These are phyloP conservation scores for Schizochytrium sp. DNA, from an alignment of 108 stramenopile genomes.

Conservation along the genomic window DNA sequence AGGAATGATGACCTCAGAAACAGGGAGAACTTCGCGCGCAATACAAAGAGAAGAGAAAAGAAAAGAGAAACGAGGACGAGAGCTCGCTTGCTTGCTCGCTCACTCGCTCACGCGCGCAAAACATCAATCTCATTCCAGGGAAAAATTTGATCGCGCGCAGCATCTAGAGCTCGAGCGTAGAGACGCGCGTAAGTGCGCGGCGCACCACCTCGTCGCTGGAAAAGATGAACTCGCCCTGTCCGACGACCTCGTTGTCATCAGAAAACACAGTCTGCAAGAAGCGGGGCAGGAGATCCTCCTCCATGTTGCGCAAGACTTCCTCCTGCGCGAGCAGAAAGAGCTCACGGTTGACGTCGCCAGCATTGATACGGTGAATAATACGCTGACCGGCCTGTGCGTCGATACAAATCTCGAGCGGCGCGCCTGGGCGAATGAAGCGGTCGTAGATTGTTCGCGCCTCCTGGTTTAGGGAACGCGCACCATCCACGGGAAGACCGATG, in stretches of 20 bases:
- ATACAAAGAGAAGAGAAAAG: too few species aligned
- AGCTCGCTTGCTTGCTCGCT: too few species aligned
- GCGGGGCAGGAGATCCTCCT: constrained; percentile 6
- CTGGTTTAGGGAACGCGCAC: background rate
- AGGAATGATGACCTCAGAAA: too few species aligned
- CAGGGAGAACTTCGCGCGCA: too few species aligned
- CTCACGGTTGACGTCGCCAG: background rate
- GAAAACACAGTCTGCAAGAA: background rate
- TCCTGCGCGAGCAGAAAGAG: background rate
- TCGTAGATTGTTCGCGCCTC: background rate
- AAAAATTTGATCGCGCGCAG: background rate
- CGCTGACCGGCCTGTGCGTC: background rate
- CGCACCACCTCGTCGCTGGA: background rate
- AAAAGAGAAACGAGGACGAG: too few species aligned
- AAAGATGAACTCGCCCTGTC: background rate
- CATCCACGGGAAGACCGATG: background rate
- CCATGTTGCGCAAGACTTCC: background rate
- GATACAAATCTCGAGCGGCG: background rate
- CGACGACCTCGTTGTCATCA: background rate
- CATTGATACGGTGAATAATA: background rate
- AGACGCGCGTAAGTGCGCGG: background rate
- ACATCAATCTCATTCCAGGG: too few species aligned
- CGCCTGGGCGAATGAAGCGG: background rate
- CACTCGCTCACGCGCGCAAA: too few species aligned
- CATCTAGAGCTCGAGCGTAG: background rate